Percentiles rank a stretch among this genome's conserved stretches.
phyloP scores from a whole-genome alignment of 2,329 filamentous ascomycete genomes.

The Fusarium chlamydosporum region DNA sequence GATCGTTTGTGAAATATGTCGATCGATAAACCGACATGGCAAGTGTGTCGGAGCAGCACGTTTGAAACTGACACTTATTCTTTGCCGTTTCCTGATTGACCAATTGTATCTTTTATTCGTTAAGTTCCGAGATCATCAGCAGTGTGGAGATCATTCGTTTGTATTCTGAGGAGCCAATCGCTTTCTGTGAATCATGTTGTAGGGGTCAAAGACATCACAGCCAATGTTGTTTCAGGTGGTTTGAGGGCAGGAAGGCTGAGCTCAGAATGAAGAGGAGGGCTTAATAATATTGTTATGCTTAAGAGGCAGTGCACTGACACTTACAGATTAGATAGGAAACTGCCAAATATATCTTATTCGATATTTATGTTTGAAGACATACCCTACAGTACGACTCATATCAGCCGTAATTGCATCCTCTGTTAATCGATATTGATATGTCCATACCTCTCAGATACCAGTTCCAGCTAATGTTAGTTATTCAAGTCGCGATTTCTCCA shows the following conservation, averaged over 20 bases:
- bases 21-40: conserved; percentile 7
- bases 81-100: not conserved
- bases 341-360: too few species aligned
- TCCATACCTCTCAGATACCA: too few species aligned
- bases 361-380: too few species aligned
- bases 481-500: too few species aligned
- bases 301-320: not conserved
- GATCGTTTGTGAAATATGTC: not conserved
- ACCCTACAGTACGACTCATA: too few species aligned
- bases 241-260: not conserved
- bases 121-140: conserved; percentile 22
- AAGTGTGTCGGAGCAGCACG: conserved; percentile 1
- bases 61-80: not conserved
- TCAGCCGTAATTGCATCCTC: too few species aligned
- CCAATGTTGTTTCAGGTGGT: conserved; percentile 24
- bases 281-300: not conserved
- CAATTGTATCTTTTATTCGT: conserved; percentile 10
- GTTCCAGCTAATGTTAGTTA: too few species aligned
- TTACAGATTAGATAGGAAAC: too few species aligned
- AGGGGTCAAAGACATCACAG: not conserved
- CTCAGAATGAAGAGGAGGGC: not conserved
- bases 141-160: not conserved
- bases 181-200: not conserved
- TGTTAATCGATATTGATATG: too few species aligned
- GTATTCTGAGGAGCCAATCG: conserved; percentile 8